Conservation (phyloP, 1,139 yeast genomes). For the Suhomyces guaymorum region DNA sequence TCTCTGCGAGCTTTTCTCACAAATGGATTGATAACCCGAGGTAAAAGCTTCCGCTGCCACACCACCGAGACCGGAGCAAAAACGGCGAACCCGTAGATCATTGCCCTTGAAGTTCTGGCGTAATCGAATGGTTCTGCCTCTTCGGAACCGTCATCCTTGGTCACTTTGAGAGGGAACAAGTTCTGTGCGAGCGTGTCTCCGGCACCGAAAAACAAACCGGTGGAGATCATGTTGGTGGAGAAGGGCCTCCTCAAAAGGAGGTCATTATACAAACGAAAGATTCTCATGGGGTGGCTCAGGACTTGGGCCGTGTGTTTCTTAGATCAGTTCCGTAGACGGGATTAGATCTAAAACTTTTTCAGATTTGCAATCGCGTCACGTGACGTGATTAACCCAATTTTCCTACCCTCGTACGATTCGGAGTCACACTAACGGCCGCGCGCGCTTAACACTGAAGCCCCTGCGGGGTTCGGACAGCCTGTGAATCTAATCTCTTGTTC, state of each 20-base stretch:
- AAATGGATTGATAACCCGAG: conserved; percentile 49
- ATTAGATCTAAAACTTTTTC: conserved; percentile 2
- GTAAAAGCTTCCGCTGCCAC: conserved; percentile 64
- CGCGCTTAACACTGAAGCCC: no score
- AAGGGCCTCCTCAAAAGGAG: conserved; percentile 51
- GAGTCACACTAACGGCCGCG: no score
- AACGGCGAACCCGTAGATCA: conserved; percentile 70
- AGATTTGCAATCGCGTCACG: conserved; percentile 7
- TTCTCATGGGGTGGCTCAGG: conserved; percentile 15
- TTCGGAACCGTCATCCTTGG: conserved; percentile 18
- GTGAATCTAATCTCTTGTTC: no score
- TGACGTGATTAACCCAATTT: no score
- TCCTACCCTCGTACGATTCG: no score
- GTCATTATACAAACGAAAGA: conserved; percentile 41
- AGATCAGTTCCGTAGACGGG: background rate
- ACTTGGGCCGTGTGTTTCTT: background rate
- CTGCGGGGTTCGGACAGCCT: no score
- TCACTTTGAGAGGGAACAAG: conserved; percentile 42
- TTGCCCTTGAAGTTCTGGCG: conserved; percentile 62
- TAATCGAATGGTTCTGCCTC: conserved; percentile 28
- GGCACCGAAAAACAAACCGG: conserved; percentile 65
- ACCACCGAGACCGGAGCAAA: conserved; percentile 75
- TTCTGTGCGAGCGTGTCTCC: conserved; percentile 78
- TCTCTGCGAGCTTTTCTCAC: conserved; percentile 18
- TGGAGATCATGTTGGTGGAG: conserved; percentile 54